phyloP scores from a whole-genome alignment of 2,329 filamentous ascomycete genomes.

The Herpotrichia juniperi region DNA sequence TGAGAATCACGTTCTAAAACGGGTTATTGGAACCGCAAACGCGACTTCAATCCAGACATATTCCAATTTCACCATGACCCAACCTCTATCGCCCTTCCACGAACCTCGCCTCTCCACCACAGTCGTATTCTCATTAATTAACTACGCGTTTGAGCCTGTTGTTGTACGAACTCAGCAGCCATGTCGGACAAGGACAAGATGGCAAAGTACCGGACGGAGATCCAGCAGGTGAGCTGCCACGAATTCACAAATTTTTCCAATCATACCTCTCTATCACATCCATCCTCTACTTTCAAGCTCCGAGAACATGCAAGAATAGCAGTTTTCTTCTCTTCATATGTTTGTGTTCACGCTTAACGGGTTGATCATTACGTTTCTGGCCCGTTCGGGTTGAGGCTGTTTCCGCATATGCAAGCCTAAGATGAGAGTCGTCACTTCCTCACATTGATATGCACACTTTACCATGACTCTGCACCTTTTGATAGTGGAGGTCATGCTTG shows the following conservation, averaged over 20 bases:
- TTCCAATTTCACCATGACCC: background rate
- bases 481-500: background rate
- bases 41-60: background rate
- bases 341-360: background rate
- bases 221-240: conserved; percentile 78
- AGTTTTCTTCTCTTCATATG: too few species aligned
- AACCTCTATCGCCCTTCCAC: background rate
- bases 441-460: background rate
- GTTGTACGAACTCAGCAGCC: conserved; percentile 12
- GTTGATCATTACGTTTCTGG: background rate
- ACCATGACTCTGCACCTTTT: background rate
- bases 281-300: background rate
- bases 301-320: too few species aligned
- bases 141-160: background rate
- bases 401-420: background rate
- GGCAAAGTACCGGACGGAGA: conserved; percentile 95
- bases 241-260: background rate
- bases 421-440: background rate
- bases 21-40: background rate
- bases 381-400: background rate
- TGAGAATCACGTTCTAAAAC: background rate
- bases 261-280: background rate
- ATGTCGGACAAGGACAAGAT: conserved; percentile 80
- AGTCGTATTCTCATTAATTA: background rate
- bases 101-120: background rate